Percentiles rank a stretch among this genome's conserved stretches.
These are phyloP conservation scores for Cercospora sp. DNA, from an alignment of 2,329 filamentous ascomycete genomes.

Conservation along the genomic window DNA sequence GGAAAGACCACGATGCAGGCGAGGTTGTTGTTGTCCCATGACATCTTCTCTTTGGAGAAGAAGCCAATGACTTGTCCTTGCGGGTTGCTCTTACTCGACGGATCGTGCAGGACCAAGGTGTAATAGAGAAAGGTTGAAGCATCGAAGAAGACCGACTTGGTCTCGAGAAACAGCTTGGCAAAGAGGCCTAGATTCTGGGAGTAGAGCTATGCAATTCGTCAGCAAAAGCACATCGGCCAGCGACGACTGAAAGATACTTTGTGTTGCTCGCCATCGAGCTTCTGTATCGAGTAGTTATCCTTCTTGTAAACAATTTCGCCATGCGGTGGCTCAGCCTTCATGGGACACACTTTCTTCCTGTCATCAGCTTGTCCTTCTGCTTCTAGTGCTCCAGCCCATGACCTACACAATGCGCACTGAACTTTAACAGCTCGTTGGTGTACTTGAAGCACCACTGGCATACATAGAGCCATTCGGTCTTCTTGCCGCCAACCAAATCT, in stretches of 20 bases:
- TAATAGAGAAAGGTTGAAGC: conserved; percentile 94
- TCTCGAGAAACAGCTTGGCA: conserved; percentile 95
- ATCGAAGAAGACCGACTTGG: conserved; percentile 98
- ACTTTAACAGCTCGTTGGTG: conserved; percentile 56
- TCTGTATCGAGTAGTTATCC: conserved; percentile 82
- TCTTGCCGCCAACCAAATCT: conserved; percentile 53
- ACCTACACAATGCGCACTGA: conserved; percentile 49
- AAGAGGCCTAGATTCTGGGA: conserved; percentile 95
- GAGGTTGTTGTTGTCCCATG: conserved; percentile 97
- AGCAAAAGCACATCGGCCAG: background rate
- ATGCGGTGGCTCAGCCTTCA: conserved; percentile 52
- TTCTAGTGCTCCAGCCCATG: background rate
- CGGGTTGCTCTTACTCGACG: conserved; percentile 16
- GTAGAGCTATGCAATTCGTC: conserved; percentile 59
- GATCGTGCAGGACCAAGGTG: conserved; percentile 69
- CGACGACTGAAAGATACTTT: conserved; percentile 44
- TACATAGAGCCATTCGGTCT: conserved; percentile 67
- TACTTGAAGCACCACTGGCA: conserved; percentile 96
- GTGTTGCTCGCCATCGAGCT: conserved; percentile 86
- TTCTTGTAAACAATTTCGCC: conserved; percentile 76
- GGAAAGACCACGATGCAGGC: conserved; percentile 96
- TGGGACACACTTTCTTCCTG: conserved; percentile 46
- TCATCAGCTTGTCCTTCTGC: conserved; percentile 3
- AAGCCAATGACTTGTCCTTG: conserved; percentile 75
- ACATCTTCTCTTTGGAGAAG: conserved; percentile 98